Evolutionary conservation across 768 basidiomycete genomes (phyloP).

Genomic region (Serendipita sp.): DNA sequence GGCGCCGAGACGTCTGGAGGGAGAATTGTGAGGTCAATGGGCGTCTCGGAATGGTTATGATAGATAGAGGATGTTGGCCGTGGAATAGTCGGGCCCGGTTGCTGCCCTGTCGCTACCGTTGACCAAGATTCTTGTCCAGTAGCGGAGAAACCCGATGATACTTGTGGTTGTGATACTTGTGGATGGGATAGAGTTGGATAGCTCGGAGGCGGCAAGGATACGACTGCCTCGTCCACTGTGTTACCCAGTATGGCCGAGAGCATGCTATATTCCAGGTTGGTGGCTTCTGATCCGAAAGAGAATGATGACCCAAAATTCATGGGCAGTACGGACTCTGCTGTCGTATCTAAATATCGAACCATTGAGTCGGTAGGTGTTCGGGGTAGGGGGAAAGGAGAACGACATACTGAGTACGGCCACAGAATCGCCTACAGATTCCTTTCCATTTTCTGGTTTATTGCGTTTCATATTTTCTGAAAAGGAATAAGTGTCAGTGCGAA

Average conservation of each 20-base stretch:
- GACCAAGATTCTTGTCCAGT: background rate
- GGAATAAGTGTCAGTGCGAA: background rate
- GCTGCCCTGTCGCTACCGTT: background rate
- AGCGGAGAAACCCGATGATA: background rate
- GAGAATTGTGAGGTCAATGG: background rate
- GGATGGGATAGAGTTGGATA: conserved; percentile 1
- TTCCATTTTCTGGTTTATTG: background rate
- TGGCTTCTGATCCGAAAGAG: conserved; percentile 75
- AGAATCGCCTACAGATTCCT: conserved; percentile 2
- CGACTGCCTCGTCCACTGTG: background rate
- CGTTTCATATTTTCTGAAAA: background rate
- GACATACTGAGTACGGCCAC: background rate
- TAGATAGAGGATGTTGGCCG: background rate
- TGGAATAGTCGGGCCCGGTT: background rate
- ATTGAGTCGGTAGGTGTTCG: background rate
- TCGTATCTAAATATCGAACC: background rate
- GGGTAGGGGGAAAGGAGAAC: background rate
- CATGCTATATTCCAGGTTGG: conserved; percentile 89
- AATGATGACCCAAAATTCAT: conserved; percentile 43
- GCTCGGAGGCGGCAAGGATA: conserved; percentile 5
- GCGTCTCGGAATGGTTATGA: background rate
- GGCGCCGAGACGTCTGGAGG: background rate
- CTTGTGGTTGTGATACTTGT: background rate
- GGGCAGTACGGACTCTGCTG: conserved; percentile 43
- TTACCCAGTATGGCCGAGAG: conserved; percentile 81